Evolutionary conservation across 23 red algal species (phyloP).

Genomic region (Agarophyton chilense): DNA sequence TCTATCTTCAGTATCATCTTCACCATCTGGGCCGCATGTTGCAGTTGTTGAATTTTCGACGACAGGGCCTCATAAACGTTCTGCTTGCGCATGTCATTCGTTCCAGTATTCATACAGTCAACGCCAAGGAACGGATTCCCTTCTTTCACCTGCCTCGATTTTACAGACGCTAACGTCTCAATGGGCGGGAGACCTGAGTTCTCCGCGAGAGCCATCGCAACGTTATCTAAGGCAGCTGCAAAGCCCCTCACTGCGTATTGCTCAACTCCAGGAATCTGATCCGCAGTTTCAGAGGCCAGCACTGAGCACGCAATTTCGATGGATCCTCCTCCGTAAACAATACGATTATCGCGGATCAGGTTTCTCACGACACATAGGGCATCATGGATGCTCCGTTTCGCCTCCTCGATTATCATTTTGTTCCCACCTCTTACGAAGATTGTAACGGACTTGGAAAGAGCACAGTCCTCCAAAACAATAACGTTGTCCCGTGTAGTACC

Average conservation of each 20-base stretch:
- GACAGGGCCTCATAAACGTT: conserved; percentile 93
- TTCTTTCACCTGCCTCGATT: conserved; percentile 86
- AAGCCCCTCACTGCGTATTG: conserved; percentile 96
- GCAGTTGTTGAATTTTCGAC: conserved; percentile 94
- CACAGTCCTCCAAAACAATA: conserved; percentile 96
- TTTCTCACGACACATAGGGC: conserved; percentile 98
- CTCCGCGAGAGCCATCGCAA: conserved; percentile 94
- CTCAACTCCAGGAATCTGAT: conserved; percentile 85
- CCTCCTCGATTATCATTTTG: conserved; percentile 99
- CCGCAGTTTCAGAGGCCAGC: conserved; percentile 80
- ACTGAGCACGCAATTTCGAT: conserved; percentile 92
- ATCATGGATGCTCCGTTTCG: conserved; percentile 97
- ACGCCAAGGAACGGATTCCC: conserved; percentile 84
- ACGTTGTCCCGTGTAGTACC: conserved; percentile 96
- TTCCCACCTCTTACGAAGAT: conserved; percentile 97
- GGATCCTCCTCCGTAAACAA: conserved; percentile 97
- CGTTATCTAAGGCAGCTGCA: conserved; percentile 90
- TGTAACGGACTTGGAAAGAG: conserved; percentile 87
- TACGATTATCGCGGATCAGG: conserved; percentile 90
- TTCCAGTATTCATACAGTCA: conserved; percentile 87
- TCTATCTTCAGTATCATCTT: conserved; percentile 99
- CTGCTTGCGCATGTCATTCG: conserved; percentile 96
- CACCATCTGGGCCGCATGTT: conserved; percentile 91
- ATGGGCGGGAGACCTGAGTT: conserved; percentile 93
- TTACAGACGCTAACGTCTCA: conserved; percentile 78